These are phyloP conservation scores for Tolypocladium amazonense DNA, from an alignment of 2,329 filamentous ascomycete species.

Conservation along the genomic window DNA sequence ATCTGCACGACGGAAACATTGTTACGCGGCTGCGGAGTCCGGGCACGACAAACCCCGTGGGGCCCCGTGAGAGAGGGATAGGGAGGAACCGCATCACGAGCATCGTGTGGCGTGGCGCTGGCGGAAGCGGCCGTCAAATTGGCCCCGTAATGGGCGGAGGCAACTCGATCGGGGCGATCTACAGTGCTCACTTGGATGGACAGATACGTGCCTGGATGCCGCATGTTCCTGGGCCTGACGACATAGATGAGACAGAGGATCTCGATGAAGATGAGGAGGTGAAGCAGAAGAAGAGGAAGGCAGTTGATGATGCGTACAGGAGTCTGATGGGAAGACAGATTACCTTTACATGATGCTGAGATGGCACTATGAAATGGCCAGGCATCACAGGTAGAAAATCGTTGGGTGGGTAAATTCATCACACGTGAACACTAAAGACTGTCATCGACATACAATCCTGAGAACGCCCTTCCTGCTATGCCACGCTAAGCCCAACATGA, in stretches of 20 bases:
- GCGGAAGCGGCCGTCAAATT: slow-evolving; percentile 46
- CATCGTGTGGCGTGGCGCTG: slow-evolving; percentile 59
- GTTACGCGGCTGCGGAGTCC: slow-evolving; percentile 61
- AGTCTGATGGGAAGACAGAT: slow-evolving; percentile 65
- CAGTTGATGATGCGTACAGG: slow-evolving; percentile 68
- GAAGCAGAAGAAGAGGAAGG: slow-evolving; percentile 58
- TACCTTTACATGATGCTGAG: slow-evolving; percentile 38
- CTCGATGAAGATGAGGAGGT: slow-evolving; percentile 30
- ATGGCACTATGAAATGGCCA: neutral
- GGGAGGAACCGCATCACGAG: slow-evolving; percentile 60
- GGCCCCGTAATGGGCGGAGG: slow-evolving; percentile 51
- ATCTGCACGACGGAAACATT: slow-evolving; percentile 66
- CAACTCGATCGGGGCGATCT: slow-evolving; percentile 47
- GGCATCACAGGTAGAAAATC: neutral
- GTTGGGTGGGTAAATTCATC: neutral
- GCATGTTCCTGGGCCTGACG: slow-evolving; percentile 36
- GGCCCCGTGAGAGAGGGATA: slow-evolving; percentile 35
- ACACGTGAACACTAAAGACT: too few relatives aligned
- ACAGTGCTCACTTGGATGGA: slow-evolving; percentile 76
- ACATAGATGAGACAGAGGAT: slow-evolving; percentile 36
- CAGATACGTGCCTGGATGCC: slow-evolving; percentile 74
- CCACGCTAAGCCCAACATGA: neutral
- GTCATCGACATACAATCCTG: neutral
- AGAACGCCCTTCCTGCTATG: neutral
- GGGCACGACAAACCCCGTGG: slow-evolving; percentile 36